Evolutionary conservation across 2,329 filamentous ascomycete species (phyloP).

Genomic region (Cryoendolithus antarcticus): DNA sequence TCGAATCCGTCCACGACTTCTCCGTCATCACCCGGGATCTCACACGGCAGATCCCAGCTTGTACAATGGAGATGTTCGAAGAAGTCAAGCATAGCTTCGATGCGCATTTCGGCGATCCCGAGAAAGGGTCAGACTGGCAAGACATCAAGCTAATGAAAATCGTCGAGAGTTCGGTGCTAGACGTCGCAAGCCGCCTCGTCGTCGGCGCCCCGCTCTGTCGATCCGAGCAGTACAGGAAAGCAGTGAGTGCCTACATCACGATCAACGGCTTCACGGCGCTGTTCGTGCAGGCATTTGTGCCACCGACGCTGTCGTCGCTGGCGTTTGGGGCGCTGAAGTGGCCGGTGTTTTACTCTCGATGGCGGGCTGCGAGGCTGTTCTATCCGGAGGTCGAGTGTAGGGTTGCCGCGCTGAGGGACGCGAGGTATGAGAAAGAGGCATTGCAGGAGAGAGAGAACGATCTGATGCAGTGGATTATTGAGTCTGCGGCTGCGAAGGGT

Average conservation of each 20-base stretch:
- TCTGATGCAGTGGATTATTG: slow-evolving; percentile 8
- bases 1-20: slow-evolving; percentile 6
- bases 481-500: slow-evolving; percentile 1
- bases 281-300: slow-evolving; percentile 3
- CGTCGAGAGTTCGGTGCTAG: neutral
- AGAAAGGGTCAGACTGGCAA: slow-evolving; percentile 3
- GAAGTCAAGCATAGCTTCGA: slow-evolving; percentile 5
- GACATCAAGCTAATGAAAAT: slow-evolving; percentile 3
- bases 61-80: slow-evolving; percentile 4
- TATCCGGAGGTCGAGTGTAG: slow-evolving; percentile 3
- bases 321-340: slow-evolving; percentile 2
- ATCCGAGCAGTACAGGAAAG: slow-evolving; percentile 2
- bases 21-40: slow-evolving; percentile 7
- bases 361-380: slow-evolving; percentile 1
- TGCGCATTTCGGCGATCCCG: neutral
- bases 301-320: neutral
- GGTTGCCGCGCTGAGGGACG: neutral
- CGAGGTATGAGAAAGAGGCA: neutral
- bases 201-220: slow-evolving; percentile 4
- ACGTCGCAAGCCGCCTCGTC: slow-evolving; percentile 3
- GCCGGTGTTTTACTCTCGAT: slow-evolving; percentile 5
- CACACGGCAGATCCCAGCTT: slow-evolving; percentile 5
- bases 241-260: slow-evolving; percentile 1
- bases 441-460: slow-evolving; percentile 2
- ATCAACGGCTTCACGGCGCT: slow-evolving; percentile 3